A percentile compares a stretch with the other conserved stretches of the same genome.
These are phyloP conservation scores for Saccharomyces hybrid DNA, from an alignment of 1,139 yeast genomes.

Conservation along the genomic window DNA sequence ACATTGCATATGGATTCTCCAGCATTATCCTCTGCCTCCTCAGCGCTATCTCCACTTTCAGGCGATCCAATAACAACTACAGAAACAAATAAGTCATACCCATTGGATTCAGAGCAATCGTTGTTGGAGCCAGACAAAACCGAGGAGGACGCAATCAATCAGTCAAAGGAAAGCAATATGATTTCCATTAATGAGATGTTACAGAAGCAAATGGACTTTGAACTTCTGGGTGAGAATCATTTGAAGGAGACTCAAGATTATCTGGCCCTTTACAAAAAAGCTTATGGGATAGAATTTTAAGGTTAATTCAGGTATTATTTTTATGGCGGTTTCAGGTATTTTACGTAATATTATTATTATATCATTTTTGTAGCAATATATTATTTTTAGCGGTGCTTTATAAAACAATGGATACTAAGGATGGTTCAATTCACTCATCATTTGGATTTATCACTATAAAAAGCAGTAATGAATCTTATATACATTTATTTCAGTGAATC, in stretches of 20 bases:
- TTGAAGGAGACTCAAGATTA: slow-evolving; percentile 26
- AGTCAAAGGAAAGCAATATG: neutral
- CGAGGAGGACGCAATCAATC: neutral
- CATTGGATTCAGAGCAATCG: neutral
- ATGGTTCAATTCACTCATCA: no score
- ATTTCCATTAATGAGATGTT: neutral
- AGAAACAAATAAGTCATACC: neutral
- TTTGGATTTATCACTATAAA: no score
- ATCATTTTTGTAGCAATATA: neutral
- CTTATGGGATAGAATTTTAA: slow-evolving; percentile 15
- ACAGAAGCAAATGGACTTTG: slow-evolving; percentile 11
- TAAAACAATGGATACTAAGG: neutral
- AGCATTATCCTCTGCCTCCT: neutral
- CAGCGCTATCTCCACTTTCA: slow-evolving; percentile 1
- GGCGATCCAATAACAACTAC: neutral
- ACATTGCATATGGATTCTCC: neutral
- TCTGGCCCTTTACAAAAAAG: slow-evolving; percentile 26
- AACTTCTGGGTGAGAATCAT: slow-evolving; percentile 19
- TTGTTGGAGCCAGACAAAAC: neutral
- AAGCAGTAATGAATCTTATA: neutral
- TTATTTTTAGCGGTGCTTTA: neutral
- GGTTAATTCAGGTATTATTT: neutral
- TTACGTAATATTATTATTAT: neutral
- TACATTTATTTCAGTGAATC: no score
- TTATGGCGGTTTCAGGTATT: neutral